Base-by-base conservation (phyloP, 2,329 filamentous ascomycete genomes). In the Epichloe festucae region DNA sequence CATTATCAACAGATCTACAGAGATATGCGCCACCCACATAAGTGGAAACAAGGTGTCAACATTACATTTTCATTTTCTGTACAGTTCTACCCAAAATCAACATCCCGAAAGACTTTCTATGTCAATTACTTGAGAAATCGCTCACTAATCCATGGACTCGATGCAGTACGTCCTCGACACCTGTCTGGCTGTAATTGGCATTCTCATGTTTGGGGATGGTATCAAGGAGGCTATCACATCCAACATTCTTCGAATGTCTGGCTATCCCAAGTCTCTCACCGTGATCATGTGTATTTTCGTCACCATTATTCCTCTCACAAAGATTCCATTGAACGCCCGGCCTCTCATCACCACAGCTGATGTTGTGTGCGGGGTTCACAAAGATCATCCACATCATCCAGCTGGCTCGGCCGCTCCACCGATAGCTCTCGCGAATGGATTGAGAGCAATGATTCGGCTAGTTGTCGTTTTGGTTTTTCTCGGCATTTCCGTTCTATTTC, bases 151-250 rank as follows among this genome's bases (percentile, higher is more conserved):
- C 11, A 7, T 11, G 23, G 7, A 23, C 40, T 21, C 17, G n/a
- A 23, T 39, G 6, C 52, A 86, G 81, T 91, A 88, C 65, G 63
- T 87, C 19, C 77, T 97, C 12, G 91, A 97, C 65, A 76, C 84
- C 27, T 78, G 82, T 45, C 89, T 95, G 63, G 90, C 89, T 27
- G 78, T 93, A 44, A 79, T 87, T 11, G 91, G 93, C 40, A 78
- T 93, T 53, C 76, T 96, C 57, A 97, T 98, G 91, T 98, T 96
- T 66, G 91, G 91, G 54, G 87, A 95, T 58, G 77, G 73, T n/a
- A 87, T 95, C 50, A 78, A 77, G 52, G 90, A 95, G 56, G 89
- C 94, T 66, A 84, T 97, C 64, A 96, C 93, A 0, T 85, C 85
- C 61, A 97, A 95, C 68, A 84, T 98, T 54, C 79, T 97, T 57